Base-by-base conservation (phyloP, 805 yeast genomes). In the Sugiyamaella valdiviana region DNA sequence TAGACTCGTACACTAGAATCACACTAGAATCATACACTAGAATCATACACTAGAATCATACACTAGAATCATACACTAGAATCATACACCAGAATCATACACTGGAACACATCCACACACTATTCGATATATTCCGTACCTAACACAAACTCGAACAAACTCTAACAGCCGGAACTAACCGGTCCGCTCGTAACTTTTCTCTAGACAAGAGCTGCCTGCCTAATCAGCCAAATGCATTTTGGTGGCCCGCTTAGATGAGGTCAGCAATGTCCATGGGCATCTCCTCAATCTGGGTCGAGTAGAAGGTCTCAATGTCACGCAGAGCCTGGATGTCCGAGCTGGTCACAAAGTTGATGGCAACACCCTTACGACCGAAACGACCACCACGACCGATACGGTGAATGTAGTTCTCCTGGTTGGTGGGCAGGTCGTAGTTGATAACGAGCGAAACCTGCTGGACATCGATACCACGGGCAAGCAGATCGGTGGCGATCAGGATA, bases 331-430 rank as follows among this genome's bases (percentile, higher is more conserved):
- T 76, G 68, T 93, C 98, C 45, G 82, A 83, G 57, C 74, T 75
- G 50, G 97, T 88, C 62, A 89, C 82, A 61, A 93, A 85, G 76
- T 90, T 93, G 69, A 91, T 87, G 51, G 99, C 97, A 63, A 85
- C 95, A 50, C 70, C 99, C 76, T 90, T 91, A 72, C 99, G 82
- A 60, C 99, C 99, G 75, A 91, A 91, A 67, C 99, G 82, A 56
- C 98, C 99, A 59, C 95, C 89, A 70, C 99, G 83, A 69, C 99
- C 99, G 58, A 91, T 91, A 72, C 99, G 80, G 75, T 91, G 99
- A 64, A 91, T 83, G 70, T 91, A 91, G 77, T 91, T 91, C 70
- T 91, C 98, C 66, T 83, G 82, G 77, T 93, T 89, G 56, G 79
- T 69, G 49, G 99, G 98, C 67, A 91, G 73, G 70, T 91, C 99